Percentiles rank a stretch among this genome's conserved stretches.
Conservation (phyloP, 768 basidiomycete species). For the Termitomyces sp. region DNA sequence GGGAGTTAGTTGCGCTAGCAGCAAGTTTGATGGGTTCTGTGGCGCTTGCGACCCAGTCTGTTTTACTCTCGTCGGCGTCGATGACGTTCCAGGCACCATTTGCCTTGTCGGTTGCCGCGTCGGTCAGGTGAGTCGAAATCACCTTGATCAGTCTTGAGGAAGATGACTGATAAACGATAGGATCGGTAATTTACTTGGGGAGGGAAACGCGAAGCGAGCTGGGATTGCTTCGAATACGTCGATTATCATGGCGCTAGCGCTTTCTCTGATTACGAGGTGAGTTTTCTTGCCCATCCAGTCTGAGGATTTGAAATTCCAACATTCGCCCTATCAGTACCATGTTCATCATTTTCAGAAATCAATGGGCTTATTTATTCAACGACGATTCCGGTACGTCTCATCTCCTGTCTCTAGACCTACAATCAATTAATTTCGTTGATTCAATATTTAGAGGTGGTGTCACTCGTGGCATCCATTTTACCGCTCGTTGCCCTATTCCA, state of each 20-base stretch:
- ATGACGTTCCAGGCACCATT: slow-evolving; percentile 82
- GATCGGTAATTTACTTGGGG: slow-evolving; percentile 86
- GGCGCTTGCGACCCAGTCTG: slow-evolving; percentile 83
- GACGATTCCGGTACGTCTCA: slow-evolving; percentile 45
- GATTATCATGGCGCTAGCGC: slow-evolving; percentile 56
- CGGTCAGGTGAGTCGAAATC: slow-evolving; percentile 59
- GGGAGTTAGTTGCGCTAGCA: slow-evolving; percentile 75
- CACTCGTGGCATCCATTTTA: slow-evolving; percentile 61
- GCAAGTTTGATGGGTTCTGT: slow-evolving; percentile 68
- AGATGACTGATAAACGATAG: slow-evolving; percentile 27
- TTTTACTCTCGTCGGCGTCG: slow-evolving; percentile 72
- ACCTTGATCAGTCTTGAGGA: background rate
- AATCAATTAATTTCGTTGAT: too few relatives aligned
- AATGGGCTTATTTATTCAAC: slow-evolving; percentile 76
- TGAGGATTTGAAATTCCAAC: background rate
- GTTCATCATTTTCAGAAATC: slow-evolving; percentile 56
- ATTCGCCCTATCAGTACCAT: slow-evolving; percentile 31
- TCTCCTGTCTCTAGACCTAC: too few relatives aligned
- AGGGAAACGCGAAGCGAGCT: slow-evolving; percentile 70
- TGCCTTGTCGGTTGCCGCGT: slow-evolving; percentile 74
- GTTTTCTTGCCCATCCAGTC: background rate
- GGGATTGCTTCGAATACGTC: slow-evolving; percentile 59
- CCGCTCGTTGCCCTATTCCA: slow-evolving; percentile 79
- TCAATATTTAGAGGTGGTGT: slow-evolving; percentile 41
- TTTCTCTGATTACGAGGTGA: slow-evolving; percentile 68